Conservation (phyloP, 495 filamentous ascomycete genomes). For the Venustampulla echinocandica region DNA sequence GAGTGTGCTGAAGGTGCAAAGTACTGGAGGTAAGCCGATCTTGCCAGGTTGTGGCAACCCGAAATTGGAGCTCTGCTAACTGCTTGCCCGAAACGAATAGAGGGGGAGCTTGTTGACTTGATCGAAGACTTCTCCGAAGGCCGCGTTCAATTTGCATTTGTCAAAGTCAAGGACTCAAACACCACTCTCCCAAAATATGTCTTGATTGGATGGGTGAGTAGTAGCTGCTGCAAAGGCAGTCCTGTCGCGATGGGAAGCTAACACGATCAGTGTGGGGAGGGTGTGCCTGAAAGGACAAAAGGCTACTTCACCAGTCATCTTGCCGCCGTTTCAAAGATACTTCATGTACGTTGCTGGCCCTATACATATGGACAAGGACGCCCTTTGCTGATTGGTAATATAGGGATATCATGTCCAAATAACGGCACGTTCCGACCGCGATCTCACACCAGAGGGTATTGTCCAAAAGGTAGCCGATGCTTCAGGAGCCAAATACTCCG, state of each 20-base stretch:
- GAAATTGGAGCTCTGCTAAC: conserved; percentile 2
- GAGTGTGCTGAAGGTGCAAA: conserved; percentile 90
- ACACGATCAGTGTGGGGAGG: conserved; percentile 66
- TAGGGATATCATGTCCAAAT: conserved; percentile 96
- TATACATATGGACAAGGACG: not conserved
- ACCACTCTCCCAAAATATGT: conserved; percentile 85
- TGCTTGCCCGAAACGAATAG: conserved; percentile 35
- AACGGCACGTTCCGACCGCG: conserved; percentile 81
- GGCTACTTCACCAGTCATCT: conserved; percentile 96
- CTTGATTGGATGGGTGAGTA: conserved; percentile 72
- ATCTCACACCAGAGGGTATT: conserved; percentile 80
- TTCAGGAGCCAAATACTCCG: conserved; percentile 89
- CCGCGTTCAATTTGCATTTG: conserved; percentile 90
- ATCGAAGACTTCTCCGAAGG: conserved; percentile 97
- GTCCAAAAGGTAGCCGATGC: conserved; percentile 92
- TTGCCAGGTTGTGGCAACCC: not conserved
- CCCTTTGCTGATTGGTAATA: conserved; percentile 4
- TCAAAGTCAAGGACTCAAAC: conserved; percentile 94
- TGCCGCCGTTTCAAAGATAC: conserved; percentile 75
- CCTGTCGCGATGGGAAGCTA: conserved; percentile 1
- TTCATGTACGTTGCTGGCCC: conserved; percentile 54
- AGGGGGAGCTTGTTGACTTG: conserved; percentile 90
- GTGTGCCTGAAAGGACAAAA: conserved; percentile 95
- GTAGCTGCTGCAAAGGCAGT: not conserved
- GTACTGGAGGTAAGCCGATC: conserved; percentile 60